A percentile compares a stretch with the other conserved stretches of the same genome.
Conservation (phyloP, 2,329 filamentous ascomycete genomes). For the Trichoderma asperellum region DNA sequence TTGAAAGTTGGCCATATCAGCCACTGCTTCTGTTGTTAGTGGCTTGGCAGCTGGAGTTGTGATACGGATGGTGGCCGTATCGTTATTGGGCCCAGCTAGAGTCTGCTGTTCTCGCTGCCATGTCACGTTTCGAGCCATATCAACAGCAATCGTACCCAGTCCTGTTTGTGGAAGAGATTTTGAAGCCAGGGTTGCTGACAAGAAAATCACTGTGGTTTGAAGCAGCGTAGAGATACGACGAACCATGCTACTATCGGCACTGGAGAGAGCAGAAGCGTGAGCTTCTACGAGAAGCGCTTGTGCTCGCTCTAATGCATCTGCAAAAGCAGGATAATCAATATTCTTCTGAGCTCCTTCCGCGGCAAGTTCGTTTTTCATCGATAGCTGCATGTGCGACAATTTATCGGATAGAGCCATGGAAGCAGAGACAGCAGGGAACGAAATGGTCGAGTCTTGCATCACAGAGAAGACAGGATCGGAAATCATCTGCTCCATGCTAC, state of each 20-base stretch:
- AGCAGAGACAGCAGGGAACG: conserved; percentile 70
- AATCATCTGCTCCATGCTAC: conserved; percentile 73
- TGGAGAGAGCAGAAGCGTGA: conserved; percentile 59
- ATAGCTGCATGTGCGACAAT: conserved; percentile 43
- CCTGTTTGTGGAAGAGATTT: conserved; percentile 55
- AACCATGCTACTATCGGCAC: conserved; percentile 62
- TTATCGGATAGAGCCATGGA: conserved; percentile 44
- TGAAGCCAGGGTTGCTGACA: conserved; percentile 62
- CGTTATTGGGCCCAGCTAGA: conserved; percentile 47
- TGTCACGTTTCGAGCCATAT: conserved; percentile 71
- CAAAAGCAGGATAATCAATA: conserved; percentile 50
- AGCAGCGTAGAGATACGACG: conserved; percentile 66
- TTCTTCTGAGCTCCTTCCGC: conserved; percentile 35
- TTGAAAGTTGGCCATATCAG: conserved; percentile 69
- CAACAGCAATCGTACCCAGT: conserved; percentile 66
- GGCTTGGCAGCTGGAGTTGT: conserved; percentile 39
- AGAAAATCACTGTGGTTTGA: conserved; percentile 66
- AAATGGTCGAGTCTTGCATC: conserved; percentile 89
- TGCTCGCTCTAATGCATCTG: conserved; percentile 65
- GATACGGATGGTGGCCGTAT: conserved; percentile 35
- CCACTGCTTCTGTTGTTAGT: conserved; percentile 51
- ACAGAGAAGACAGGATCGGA: conserved; percentile 85
- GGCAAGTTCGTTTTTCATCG: conserved; percentile 40
- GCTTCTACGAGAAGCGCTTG: conserved; percentile 68
- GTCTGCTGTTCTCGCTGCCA: conserved; percentile 67